Conservation (phyloP, 495 filamentous ascomycete species). For the Xylaria nigripes region DNA sequence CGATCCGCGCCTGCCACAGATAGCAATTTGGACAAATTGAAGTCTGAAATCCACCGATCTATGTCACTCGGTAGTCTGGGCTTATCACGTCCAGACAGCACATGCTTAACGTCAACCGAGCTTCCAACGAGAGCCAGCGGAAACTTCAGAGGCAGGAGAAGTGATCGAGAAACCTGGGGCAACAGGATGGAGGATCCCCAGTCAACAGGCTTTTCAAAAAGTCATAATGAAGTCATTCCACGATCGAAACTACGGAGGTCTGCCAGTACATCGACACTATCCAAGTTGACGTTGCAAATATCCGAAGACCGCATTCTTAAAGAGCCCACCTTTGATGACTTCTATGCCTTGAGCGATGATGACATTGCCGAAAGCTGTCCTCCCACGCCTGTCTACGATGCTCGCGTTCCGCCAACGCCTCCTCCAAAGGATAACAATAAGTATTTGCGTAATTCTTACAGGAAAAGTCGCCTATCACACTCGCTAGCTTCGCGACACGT, state of each 20-base stretch:
- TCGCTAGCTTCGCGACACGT: not conserved
- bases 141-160: not conserved
- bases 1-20: not conserved
- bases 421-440: conserved; percentile 9
- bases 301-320: conserved; percentile 16
- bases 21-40: not conserved
- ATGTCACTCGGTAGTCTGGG: not conserved
- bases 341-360: conserved; percentile 38
- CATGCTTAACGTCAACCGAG: not conserved
- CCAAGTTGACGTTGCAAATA: conserved; percentile 1
- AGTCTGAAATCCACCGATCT: conserved; percentile 1
- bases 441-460: conserved; percentile 13
- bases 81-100: not conserved
- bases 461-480: conserved; percentile 13
- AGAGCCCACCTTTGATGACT: conserved; percentile 40
- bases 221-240: not conserved
- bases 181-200: conserved; percentile 12
- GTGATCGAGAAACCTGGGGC: conserved; percentile 19
- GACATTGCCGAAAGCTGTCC: conserved; percentile 35
- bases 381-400: conserved; percentile 2
- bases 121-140: not conserved
- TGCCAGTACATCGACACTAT: conserved; percentile 18
- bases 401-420: conserved; percentile 15
- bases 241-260: conserved; percentile 13
- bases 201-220: not conserved